Evolutionary conservation across 2,329 filamentous ascomycete genomes (phyloP).

Genomic region (Alternaria sp.): DNA sequence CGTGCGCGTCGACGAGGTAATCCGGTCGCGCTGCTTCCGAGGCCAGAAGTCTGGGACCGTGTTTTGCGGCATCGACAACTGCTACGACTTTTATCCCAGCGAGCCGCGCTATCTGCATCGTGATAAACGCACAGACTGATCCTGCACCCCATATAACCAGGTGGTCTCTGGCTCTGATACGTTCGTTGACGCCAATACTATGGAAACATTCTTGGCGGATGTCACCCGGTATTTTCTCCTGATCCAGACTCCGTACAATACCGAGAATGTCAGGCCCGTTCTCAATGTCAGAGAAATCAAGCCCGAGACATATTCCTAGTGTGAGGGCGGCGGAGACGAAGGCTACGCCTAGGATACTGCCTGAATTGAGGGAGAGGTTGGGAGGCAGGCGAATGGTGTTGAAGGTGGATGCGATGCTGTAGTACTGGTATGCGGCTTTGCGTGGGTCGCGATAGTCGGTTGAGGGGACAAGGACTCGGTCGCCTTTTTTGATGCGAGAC

Average conservation of each 20-base stretch:
- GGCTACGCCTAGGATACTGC: constrained; percentile 71
- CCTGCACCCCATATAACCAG: constrained; percentile 77
- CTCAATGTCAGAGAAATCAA: constrained; percentile 64
- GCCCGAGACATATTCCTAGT: constrained; percentile 71
- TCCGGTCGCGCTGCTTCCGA: constrained; percentile 61
- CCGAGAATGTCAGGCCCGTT: constrained; percentile 65
- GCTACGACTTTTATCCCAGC: constrained; percentile 69
- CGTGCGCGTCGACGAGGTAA: constrained; percentile 71
- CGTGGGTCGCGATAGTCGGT: constrained; percentile 76
- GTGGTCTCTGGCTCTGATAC: constrained; percentile 69
- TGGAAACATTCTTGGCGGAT: constrained; percentile 68
- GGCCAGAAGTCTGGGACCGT: constrained; percentile 56
- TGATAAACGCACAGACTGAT: constrained; percentile 71
- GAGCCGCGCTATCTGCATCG: constrained; percentile 71
- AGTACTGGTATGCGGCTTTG: constrained; percentile 75
- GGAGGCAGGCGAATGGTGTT: constrained; percentile 69
- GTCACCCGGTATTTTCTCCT: constrained; percentile 63
- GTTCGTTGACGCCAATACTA: constrained; percentile 59
- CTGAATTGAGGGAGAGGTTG: constrained; percentile 60
- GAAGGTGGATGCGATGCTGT: constrained; percentile 68
- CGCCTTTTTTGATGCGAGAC: constrained; percentile 56
- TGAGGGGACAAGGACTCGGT: constrained; percentile 65
- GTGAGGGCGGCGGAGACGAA: constrained; percentile 73
- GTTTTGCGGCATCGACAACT: constrained; percentile 70
- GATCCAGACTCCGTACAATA: constrained; percentile 56